A percentile compares a stretch with the other conserved stretches of the same genome.
phyloP scores from a whole-genome alignment of 371 early-diverging fungal genomes.

The Lichtheimia ornata region DNA sequence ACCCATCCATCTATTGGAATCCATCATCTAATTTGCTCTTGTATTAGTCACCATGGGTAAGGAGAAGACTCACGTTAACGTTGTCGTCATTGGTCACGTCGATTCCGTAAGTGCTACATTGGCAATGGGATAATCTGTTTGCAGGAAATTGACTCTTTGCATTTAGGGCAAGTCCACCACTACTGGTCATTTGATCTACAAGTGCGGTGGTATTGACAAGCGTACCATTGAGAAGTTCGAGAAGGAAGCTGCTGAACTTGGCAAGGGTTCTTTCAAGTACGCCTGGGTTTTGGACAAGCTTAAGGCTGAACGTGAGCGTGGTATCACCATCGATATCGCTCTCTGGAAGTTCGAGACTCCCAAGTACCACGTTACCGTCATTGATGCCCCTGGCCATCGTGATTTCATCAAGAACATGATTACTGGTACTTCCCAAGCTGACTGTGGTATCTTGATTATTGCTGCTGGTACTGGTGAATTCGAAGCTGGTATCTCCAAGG shows the following conservation, averaged over 20 bases:
- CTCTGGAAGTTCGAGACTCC: conserved; percentile 97
- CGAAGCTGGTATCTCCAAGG: conserved; percentile 97
- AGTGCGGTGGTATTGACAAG: conserved; percentile 98
- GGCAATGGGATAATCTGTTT: conserved; percentile 54
- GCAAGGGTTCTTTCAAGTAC: conserved; percentile 98
- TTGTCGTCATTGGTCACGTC: conserved; percentile 99
- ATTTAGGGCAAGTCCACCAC: conserved; percentile 41
- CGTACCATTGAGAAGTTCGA: conserved; percentile 99
- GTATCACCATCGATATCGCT: conserved; percentile 87
- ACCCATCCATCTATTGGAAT: conserved; percentile 5
- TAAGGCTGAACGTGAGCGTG: conserved; percentile 97
- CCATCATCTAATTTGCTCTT: conserved; percentile 6
- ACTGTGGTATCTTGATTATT: conserved; percentile 87
- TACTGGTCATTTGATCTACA: conserved; percentile 96
- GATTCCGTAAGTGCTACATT: conserved; percentile 97
- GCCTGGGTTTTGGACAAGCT: conserved; percentile 97
- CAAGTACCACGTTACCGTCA: conserved; percentile 93
- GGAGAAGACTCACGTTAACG: conserved; percentile 93
- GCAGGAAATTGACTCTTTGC: neutral
- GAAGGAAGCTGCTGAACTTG: conserved; percentile 97
- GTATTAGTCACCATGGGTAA: conserved; percentile 77
- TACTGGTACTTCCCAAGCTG: conserved; percentile 91
- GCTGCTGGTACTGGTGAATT: conserved; percentile 94
- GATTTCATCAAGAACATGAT: conserved; percentile 99
- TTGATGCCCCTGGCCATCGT: conserved; percentile 99